Evolutionary conservation across 306 rosid genomes (phyloP).

Genomic region (Nissolia schottii): DNA sequence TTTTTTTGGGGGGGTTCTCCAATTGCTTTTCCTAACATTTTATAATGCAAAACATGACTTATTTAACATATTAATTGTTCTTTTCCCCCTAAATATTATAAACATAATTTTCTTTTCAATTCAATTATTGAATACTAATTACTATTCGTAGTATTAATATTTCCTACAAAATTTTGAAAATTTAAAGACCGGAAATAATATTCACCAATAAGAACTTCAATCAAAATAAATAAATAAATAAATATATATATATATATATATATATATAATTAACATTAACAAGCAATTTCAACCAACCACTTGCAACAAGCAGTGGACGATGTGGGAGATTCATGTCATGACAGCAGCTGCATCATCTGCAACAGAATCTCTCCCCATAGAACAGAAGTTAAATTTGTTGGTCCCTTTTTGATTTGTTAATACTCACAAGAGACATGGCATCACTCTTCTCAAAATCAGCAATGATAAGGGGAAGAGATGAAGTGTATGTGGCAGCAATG

Average conservation of each 20-base stretch:
- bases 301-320: not conserved
- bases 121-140: not conserved
- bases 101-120: not conserved
- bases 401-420: not conserved
- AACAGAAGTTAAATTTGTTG: not conserved
- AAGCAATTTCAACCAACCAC: conserved; percentile 21
- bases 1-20: not conserved
- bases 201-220: too few relatives aligned
- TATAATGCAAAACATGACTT: not conserved
- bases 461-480: conserved; percentile 40
- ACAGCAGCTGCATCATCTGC: too few relatives aligned
- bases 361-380: not conserved
- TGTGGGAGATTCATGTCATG: not conserved
- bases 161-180: not conserved
- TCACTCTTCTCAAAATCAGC: conserved; percentile 25
- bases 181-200: not conserved
- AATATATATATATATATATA: too few relatives aligned
- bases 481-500: conserved; percentile 80
- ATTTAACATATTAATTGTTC: not conserved
- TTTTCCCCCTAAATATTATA: not conserved
- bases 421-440: conserved; percentile 34
- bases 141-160: not conserved
- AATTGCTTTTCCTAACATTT: not conserved
- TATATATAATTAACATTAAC: too few relatives aligned
- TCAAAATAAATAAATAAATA: not conserved